Base-by-base conservation (phyloP, 148 eudicot species). In the Fagopyrum esculentum region DNA sequence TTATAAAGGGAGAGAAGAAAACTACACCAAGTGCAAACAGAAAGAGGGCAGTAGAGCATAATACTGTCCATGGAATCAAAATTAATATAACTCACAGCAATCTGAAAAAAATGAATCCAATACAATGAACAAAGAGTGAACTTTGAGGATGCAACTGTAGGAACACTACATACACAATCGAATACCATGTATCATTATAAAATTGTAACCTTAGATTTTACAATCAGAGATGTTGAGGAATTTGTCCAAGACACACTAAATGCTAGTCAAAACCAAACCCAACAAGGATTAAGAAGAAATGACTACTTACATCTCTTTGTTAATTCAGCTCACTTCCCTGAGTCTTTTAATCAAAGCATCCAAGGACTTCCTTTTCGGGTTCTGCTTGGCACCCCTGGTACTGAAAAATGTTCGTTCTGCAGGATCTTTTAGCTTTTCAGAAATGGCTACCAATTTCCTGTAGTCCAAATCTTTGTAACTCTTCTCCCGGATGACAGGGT, bases 401-500 rank as follows among this genome's bases (percentile, higher is more conserved):
- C 93, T 86, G 59, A 95, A 95, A 74, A 92, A 95, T 72, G 85
- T 81, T 77, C 98, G 73, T 68, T 95, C 98, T 3, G 97, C 83
- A 55, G 91, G 96, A 78, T 95, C 97, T 87, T 77, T 91, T 71
- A 95, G 77, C 79, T 95, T 95, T 82, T 95, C 98, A 6, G 93
- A 90, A 55, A 95, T 86, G 17, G 77, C 77, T 72, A 90, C 86
- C 56, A 95, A 97, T 83, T 95, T 95, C 81, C 96, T 74, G 81
- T 92, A 90, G 74, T 95, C 97, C 81, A 95, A 84, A 71, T 91
- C 86, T 78, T 85, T 87, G 79, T 92, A 95, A 78, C 93, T 95
- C 79, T 88, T 92, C 73, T 89, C 96, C 80, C 98, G 83, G 26
- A 95, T 95, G 15, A 95, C 97, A 2, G 98, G 92, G 82, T 95